These are phyloP conservation scores for Sonneratia caseolaris DNA, from an alignment of 345 rosid species.

Conservation along the genomic window DNA sequence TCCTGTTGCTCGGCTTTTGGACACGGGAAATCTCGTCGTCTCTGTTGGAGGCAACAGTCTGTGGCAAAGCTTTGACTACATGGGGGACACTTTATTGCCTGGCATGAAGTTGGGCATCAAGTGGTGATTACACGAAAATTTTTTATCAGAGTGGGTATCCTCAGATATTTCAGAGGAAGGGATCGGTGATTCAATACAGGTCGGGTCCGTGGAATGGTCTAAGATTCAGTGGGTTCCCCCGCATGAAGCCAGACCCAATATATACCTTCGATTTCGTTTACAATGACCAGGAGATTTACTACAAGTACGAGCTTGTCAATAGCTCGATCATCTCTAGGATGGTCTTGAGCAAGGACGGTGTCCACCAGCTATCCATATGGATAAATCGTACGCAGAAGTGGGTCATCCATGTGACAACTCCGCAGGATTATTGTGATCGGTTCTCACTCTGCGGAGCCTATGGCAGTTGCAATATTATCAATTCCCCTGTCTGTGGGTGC, in stretches of 20 bases:
- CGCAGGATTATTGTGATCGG: constrained; percentile 32
- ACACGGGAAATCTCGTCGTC: constrained; percentile 39
- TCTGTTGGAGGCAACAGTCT: constrained; percentile 16
- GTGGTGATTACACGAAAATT: constrained; percentile 18
- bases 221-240: constrained; percentile 30
- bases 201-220: constrained; percentile 45
- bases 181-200: constrained; percentile 11
- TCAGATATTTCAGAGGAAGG: constrained; percentile 19
- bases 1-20: constrained; percentile 31
- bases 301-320: constrained; percentile 18
- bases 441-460: constrained; percentile 31
- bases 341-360: constrained; percentile 18
- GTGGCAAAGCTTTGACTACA: constrained; percentile 62
- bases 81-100: constrained; percentile 29
- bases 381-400: constrained; percentile 19
- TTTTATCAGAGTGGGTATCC: constrained; percentile 30
- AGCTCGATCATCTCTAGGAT: constrained; percentile 21
- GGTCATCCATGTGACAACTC: constrained; percentile 22
- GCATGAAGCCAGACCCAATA: constrained; percentile 11
- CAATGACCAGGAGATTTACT: constrained; percentile 23
- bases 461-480: constrained; percentile 29
- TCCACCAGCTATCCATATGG: constrained; percentile 30
- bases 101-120: constrained; percentile 39
- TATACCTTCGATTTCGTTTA: constrained; percentile 17
- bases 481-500: constrained; percentile 29